Evolutionary conservation across 805 yeast genomes (phyloP), one percentile per base, ranked within the genome.

Genomic region (Candida ficus): DNA sequence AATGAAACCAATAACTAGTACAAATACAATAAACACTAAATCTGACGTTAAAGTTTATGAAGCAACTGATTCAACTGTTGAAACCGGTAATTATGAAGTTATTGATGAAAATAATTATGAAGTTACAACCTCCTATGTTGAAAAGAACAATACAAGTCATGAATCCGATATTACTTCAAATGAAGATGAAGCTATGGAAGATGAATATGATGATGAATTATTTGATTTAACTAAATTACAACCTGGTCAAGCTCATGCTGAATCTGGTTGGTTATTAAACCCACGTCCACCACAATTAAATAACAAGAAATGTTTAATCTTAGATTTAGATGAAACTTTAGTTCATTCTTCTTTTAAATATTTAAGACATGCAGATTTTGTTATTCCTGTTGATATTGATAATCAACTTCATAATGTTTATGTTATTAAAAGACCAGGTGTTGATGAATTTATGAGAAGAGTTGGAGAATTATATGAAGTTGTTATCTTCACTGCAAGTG

Each of bases 341-440:
- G 99, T 93, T 25, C 99, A 93, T 62, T 86, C 96, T 2, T 83
- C 95, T 7, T 93, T 93, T 70, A 90, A 91, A 62, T 88, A 83
- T 61, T 73, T 93, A 42, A 78, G 95, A 44, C 83, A 89, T 33
- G 95, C 96, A 2, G 99, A 93, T 64, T 93, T 93, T 64, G 95
- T 95, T 35, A 87, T 93, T 37, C 98, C 99, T 13, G 99, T 93
- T 39, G 98, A 91, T 61, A 91, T 93, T 47, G 98, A 93, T 54
- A 82, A 82, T 53, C 91, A 86, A 60, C 73, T 81, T 25, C 98
- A 93, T 62, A 91, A 87, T 56, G 99, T 93, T 33, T 93, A 89
- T 60, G 99, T 93, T 19, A 89, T 90, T 42, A 93, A 93, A 59
- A 76, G 99, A 54, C 99, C 99, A 1, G 99, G 99, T 1, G 98